A percentile compares a stretch with the other conserved stretches of the same genome.
These are phyloP conservation scores for Oehlia diaphana DNA, from an alignment of 192 early-diverging fungal species.

Conservation along the genomic window DNA sequence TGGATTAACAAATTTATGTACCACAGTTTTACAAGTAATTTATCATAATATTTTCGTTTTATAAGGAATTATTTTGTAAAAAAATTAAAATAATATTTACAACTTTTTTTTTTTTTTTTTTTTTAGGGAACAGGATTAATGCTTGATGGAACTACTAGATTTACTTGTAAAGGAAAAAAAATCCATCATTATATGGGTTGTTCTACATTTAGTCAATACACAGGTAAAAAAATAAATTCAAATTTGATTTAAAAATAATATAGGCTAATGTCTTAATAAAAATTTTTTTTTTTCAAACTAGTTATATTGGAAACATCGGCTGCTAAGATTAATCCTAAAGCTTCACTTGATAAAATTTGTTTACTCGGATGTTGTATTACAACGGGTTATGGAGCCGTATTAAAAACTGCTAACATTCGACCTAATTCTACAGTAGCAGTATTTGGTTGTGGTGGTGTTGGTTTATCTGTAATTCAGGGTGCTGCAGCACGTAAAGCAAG, in stretches of 20 bases:
- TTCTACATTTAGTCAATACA: slow-evolving; percentile 96
- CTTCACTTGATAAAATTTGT: slow-evolving; percentile 83
- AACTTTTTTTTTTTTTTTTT: not conserved
- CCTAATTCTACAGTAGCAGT: slow-evolving; percentile 77
- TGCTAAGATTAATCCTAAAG: slow-evolving; percentile 80
- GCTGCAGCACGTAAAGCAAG: slow-evolving; percentile 60
- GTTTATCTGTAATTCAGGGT: slow-evolving; percentile 88
- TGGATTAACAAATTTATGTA: slow-evolving; percentile 98
- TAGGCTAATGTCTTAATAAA: not conserved
- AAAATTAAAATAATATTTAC: too few relatives aligned
- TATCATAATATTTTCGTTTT: not conserved
- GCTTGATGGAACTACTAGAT: slow-evolving; percentile 91
- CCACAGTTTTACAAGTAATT: slow-evolving; percentile 76
- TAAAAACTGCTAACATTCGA: slow-evolving; percentile 89
- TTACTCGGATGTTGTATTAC: slow-evolving; percentile 97
- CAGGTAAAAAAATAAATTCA: slow-evolving; percentile 44
- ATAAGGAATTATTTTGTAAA: not conserved
- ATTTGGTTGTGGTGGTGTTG: slow-evolving; percentile 95
- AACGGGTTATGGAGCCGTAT: slow-evolving; percentile 89
- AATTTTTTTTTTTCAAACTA: not conserved
- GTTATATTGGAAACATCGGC: slow-evolving; percentile 88
- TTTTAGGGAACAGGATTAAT: slow-evolving; percentile 81
- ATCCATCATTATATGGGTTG: slow-evolving; percentile 98
- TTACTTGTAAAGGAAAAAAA: slow-evolving; percentile 84
- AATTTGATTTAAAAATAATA: too few relatives aligned